Base-by-base conservation (phyloP, 1,139 yeast species). In the Scheffersomyces titani region DNA sequence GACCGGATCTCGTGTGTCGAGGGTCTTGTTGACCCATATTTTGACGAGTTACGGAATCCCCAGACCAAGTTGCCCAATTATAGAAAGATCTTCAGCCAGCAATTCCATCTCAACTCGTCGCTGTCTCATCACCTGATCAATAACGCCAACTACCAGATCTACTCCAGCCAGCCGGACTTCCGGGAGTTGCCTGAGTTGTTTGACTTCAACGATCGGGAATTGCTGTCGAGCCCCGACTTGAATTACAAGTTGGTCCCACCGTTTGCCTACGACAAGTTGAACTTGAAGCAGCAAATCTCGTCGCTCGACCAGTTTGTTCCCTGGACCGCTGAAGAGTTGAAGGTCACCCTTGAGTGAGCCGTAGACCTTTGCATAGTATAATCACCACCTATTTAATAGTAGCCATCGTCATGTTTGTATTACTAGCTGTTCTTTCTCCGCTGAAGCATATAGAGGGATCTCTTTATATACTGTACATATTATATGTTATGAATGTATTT, bases 1-100 rank as follows among this genome's bases (percentile, higher is more conserved):
- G 83, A 83, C 62, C 82, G 97, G 68, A 76, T 90, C 51, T 78
- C 88, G 51, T 90, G 97, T 53, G 77, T 87, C 54, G 86, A 88
- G 63, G 89, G 90, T 1, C 74, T 91, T 73, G 76, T 84, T 52
- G 89, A 89, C 69, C 85, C 85, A 16, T 90, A 89, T 76, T 91
- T 92, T 72, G 89, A 90, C 70, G 94, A 89, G 70, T 81, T 91
- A 64, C 82, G 90, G 63, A 79, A 78, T 56, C 80, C 82, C 52
- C 70, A 72, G 50, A 83, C 88, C 13, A 76, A 74, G 65, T 76
- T 87, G 61, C 90, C 91, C 44, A 79, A 80, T 66, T 80, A 78
- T 68, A 71, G 84, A 60, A 80, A 80, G 66, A 70, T 80, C 52
- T 79, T 80, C 64, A 72, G 76, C 58, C 81, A 77, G 63, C 80